These are phyloP conservation scores for Allantophomopsis lycopodina DNA, from an alignment of 2,329 filamentous ascomycete species.

Conservation along the genomic window DNA sequence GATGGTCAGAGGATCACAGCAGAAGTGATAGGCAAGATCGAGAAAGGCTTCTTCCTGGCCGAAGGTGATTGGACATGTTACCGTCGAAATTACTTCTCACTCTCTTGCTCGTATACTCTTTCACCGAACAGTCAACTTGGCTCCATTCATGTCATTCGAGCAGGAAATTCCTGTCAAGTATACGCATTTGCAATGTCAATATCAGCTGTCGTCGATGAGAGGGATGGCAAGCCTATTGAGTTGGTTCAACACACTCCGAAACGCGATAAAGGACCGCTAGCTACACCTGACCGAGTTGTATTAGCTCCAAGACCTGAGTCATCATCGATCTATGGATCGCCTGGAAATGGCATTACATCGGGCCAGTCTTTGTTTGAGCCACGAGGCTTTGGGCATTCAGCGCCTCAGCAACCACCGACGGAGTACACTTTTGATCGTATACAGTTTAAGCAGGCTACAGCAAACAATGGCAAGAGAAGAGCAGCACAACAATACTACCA, in stretches of 20 bases:
- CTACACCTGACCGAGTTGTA: constrained; percentile 37
- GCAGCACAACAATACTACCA: constrained; percentile 65
- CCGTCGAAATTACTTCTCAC: constrained; percentile 57
- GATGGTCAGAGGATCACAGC: constrained; percentile 38
- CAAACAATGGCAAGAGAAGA: constrained; percentile 61
- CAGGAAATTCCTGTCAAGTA: constrained; percentile 22
- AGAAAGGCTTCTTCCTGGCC: constrained; percentile 55
- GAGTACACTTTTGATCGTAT: constrained; percentile 50
- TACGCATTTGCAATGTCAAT: constrained; percentile 51
- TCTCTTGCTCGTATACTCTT: constrained; percentile 50
- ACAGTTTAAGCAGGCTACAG: constrained; percentile 63
- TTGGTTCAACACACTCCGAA: constrained; percentile 68
- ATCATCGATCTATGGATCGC: constrained; percentile 10
- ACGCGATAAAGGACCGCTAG: constrained; percentile 55
- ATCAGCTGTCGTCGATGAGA: constrained; percentile 49
- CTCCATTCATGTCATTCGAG: constrained; percentile 24
- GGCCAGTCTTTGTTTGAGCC: constrained; percentile 6
- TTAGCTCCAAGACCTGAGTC: constrained; percentile 15
- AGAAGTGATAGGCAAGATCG: constrained; percentile 52
- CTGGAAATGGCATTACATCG: constrained; percentile 7
- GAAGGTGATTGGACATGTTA: constrained; percentile 65
- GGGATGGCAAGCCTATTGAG: constrained; percentile 49
- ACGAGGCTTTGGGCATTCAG: not conserved
- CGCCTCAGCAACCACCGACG: constrained; percentile 10
- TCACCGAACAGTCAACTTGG: constrained; percentile 27